A percentile compares a stretch with the other conserved stretches of the same genome.
These are phyloP conservation scores for Colletotrichum sublineola DNA, from an alignment of 2,329 filamentous ascomycete species.

Conservation along the genomic window DNA sequence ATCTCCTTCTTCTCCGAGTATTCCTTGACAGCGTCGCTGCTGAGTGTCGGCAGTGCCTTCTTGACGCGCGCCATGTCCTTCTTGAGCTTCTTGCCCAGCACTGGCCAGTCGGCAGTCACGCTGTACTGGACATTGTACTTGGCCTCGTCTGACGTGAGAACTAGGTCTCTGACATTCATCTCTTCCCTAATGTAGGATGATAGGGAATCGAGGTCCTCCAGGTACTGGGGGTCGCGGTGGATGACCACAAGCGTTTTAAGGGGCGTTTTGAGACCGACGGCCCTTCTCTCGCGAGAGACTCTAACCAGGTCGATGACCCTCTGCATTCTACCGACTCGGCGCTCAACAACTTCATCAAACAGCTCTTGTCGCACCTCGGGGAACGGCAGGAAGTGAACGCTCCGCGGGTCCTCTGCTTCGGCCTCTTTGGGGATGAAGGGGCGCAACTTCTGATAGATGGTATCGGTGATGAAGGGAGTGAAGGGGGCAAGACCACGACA, in stretches of 20 bases:
- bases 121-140: slow-evolving; percentile 95
- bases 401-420: slow-evolving; percentile 79
- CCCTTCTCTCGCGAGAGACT: slow-evolving; percentile 86
- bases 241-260: slow-evolving; percentile 91
- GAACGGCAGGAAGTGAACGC: slow-evolving; percentile 93
- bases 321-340: slow-evolving; percentile 92
- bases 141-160: slow-evolving; percentile 87
- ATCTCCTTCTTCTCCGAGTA: slow-evolving; percentile 83
- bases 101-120: slow-evolving; percentile 91
- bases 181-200: slow-evolving; percentile 93
- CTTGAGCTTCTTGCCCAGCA: slow-evolving; percentile 96
- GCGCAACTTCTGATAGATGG: slow-evolving; percentile 87
- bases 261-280: slow-evolving; percentile 90
- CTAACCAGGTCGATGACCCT: slow-evolving; percentile 92
- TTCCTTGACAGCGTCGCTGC: slow-evolving; percentile 82
- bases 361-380: slow-evolving; percentile 90
- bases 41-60: slow-evolving; percentile 85
- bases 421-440: slow-evolving; percentile 82
- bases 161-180: slow-evolving; percentile 87
- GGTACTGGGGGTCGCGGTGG: slow-evolving; percentile 83
- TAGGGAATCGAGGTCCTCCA: slow-evolving; percentile 87
- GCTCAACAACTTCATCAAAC: slow-evolving; percentile 88
- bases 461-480: slow-evolving; percentile 95
- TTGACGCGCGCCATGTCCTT: slow-evolving; percentile 94
- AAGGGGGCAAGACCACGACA: slow-evolving; percentile 92